Conservation (phyloP, 1,139 yeast species). For the Blastobotrys capitulatus region DNA sequence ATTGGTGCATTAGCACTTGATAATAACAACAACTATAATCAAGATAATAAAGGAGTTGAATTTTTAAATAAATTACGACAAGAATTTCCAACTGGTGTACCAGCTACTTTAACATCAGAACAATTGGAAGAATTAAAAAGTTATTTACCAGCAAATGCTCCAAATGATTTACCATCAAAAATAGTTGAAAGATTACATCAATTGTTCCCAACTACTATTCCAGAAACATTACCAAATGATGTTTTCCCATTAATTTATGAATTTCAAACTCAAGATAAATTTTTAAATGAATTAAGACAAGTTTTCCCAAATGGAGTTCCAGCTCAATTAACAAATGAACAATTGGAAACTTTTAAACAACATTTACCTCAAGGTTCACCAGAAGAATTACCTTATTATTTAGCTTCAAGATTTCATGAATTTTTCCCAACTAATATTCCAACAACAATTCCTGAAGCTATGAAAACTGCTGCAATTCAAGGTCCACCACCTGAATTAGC, state of each 20-base stretch:
- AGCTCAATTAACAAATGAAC: neutral
- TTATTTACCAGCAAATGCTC: neutral
- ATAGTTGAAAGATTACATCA: neutral
- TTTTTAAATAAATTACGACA: neutral
- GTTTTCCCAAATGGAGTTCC: neutral
- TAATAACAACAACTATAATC: neutral
- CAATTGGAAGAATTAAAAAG: neutral
- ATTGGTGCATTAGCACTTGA: neutral
- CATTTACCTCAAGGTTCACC: neutral
- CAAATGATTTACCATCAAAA: neutral
- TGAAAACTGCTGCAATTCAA: neutral
- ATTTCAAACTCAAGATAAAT: neutral
- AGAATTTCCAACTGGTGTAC: neutral
- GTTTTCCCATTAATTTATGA: no score
- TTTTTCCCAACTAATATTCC: neutral
- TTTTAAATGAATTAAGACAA: neutral
- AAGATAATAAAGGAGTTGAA: neutral
- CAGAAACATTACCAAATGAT: neutral
- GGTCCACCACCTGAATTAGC: neutral
- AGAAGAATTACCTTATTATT: neutral
- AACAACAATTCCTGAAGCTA: neutral
- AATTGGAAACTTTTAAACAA: neutral
- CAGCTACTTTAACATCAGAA: neutral
- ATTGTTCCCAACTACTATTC: neutral
- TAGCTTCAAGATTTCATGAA: neutral